Evolutionary conservation across 176 grass and related monocot genomes (phyloP).

Genomic region (Paspalum vaginatum): DNA sequence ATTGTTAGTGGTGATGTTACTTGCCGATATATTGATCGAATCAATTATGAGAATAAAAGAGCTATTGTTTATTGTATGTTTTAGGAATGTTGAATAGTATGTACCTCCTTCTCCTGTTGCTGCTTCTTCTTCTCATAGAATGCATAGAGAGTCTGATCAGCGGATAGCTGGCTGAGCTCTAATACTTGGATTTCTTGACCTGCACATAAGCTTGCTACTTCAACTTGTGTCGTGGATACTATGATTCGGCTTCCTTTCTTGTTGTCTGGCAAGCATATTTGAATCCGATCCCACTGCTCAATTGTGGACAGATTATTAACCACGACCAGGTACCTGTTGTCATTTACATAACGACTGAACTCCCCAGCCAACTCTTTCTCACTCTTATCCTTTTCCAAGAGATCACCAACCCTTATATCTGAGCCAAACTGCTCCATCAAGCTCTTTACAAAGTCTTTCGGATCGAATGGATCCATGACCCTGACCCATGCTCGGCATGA

Average conservation of each 20-base stretch:
- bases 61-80: neutral
- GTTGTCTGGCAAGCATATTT: neutral
- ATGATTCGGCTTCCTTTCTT: conserved; percentile 33
- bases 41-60: no score
- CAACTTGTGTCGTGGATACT: neutral
- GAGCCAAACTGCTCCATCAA: neutral
- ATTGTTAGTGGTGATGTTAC: no score
- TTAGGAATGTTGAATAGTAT: neutral
- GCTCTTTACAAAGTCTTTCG: neutral
- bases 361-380: no score
- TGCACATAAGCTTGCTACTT: conserved; percentile 20
- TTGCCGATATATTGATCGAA: no score
- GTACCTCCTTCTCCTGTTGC: no score
- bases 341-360: no score
- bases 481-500: neutral
- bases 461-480: neutral
- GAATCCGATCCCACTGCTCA: conserved; percentile 20
- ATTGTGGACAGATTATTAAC: neutral
- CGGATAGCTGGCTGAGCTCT: neutral
- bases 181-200: neutral
- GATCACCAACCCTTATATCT: neutral
- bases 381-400: neutral
- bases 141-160: conserved; percentile 7
- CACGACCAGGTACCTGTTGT: no score
- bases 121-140: conserved; percentile 8